These are phyloP conservation scores for Alternaria solani DNA, from an alignment of 2,329 filamentous ascomycete species.

Conservation along the genomic window DNA sequence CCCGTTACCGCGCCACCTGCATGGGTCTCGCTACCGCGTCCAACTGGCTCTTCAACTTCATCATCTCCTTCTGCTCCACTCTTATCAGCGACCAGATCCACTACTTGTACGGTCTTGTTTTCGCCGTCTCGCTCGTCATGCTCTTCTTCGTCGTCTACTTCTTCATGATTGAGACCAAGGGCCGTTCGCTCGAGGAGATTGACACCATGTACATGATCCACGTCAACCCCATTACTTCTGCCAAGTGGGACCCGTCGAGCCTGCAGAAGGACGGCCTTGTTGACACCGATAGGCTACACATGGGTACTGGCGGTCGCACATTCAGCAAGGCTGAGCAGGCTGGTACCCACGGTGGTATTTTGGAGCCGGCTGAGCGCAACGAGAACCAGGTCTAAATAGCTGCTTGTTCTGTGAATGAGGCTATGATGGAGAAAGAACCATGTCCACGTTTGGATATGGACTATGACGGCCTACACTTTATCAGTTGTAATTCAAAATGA, in stretches of 20 bases:
- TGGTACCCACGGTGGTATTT: constrained; percentile 23
- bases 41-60: constrained; percentile 58
- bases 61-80: constrained; percentile 75
- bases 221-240: constrained; percentile 70
- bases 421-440: background rate
- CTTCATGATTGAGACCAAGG: constrained; percentile 79
- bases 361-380: constrained; percentile 36
- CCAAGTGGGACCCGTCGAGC: constrained; percentile 57
- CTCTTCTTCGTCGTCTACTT: constrained; percentile 76
- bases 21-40: constrained; percentile 55
- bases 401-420: background rate
- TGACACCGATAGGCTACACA: constrained; percentile 43
- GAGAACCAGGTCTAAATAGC: constrained; percentile 30
- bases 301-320: constrained; percentile 43
- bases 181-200: constrained; percentile 78
- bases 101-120: constrained; percentile 78
- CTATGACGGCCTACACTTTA: background rate
- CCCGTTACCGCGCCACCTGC: constrained; percentile 59
- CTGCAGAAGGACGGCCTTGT: constrained; percentile 43
- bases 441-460: background rate
- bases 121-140: constrained; percentile 71
- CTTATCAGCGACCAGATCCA: constrained; percentile 77
- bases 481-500: constrained; percentile 6
- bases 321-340: constrained; percentile 47
- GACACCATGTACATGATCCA: constrained; percentile 74